phyloP scores from a whole-genome alignment of 208 protist species.

The Herpetomonas tarakana region DNA sequence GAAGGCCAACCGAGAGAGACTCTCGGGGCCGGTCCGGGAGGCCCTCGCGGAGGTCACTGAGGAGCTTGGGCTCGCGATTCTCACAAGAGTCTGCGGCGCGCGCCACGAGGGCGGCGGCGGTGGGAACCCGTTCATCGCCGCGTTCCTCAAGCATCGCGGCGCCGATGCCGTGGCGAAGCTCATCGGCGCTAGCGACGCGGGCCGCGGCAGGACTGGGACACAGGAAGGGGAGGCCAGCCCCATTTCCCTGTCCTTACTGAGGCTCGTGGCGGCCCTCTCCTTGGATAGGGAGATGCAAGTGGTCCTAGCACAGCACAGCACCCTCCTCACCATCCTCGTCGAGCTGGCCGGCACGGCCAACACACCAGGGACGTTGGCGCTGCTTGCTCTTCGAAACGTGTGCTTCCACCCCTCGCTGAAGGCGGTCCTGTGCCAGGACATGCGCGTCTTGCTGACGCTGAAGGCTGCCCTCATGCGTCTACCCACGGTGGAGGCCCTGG shows the following conservation, averaged over 20 bases:
- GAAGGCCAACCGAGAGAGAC: neutral
- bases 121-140: constrained; percentile 12
- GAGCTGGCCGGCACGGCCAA: constrained; percentile 37
- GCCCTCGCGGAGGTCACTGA: neutral
- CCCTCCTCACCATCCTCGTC: constrained; percentile 62
- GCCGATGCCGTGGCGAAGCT: constrained; percentile 19
- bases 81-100: constrained; percentile 7
- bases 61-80: constrained; percentile 5
- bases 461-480: constrained; percentile 55
- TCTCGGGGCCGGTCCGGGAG: neutral
- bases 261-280: constrained; percentile 58
- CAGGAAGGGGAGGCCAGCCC: constrained; percentile 1
- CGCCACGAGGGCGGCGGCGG: neutral
- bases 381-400: constrained; percentile 70
- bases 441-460: constrained; percentile 63
- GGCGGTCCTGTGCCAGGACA: constrained; percentile 65
- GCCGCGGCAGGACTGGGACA: too few species aligned
- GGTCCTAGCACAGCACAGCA: constrained; percentile 23
- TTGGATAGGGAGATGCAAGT: constrained; percentile 39
- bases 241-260: constrained; percentile 40
- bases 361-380: constrained; percentile 38
- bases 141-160: constrained; percentile 23
- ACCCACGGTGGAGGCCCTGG: constrained; percentile 16
- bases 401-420: constrained; percentile 67
- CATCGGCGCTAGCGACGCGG: neutral